These are phyloP conservation scores for Pholiota microspora DNA, from an alignment of 768 basidiomycete species.

Conservation along the genomic window DNA sequence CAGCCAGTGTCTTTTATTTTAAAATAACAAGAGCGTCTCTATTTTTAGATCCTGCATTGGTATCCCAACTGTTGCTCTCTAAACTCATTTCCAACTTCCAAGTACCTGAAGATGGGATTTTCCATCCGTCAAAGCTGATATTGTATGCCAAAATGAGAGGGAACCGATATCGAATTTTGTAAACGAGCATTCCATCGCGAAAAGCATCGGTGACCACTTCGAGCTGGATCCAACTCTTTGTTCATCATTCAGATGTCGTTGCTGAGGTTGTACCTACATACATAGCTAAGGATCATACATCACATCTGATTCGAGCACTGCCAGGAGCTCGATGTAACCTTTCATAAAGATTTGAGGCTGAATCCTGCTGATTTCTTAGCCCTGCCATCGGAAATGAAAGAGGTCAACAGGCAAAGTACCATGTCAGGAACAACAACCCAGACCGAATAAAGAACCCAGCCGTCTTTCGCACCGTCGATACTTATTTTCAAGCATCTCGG, in stretches of 20 bases:
- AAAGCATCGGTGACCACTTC: neutral
- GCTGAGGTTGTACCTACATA: too few species aligned
- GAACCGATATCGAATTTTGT: neutral
- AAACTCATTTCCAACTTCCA: neutral
- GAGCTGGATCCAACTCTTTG: neutral
- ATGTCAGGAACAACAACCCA: too few species aligned
- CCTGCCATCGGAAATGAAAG: too few species aligned
- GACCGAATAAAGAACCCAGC: too few species aligned
- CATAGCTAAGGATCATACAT: too few species aligned
- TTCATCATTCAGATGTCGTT: neutral
- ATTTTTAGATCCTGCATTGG: neutral
- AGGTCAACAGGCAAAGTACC: too few species aligned
- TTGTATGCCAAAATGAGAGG: neutral
- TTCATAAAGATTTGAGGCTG: too few species aligned
- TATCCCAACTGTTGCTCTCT: conserved; percentile 8
- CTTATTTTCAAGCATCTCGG: neutral
- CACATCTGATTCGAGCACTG: too few species aligned
- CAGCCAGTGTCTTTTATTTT: neutral
- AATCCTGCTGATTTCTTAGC: too few species aligned
- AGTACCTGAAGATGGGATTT: neutral
- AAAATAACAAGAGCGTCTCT: neutral
- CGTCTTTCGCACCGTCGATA: too few species aligned
- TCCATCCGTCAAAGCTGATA: neutral
- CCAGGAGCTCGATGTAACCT: too few species aligned
- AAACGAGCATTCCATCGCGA: neutral